Base-by-base conservation (phyloP, 768 basidiomycete species). In the Pleurotus ostreatus region DNA sequence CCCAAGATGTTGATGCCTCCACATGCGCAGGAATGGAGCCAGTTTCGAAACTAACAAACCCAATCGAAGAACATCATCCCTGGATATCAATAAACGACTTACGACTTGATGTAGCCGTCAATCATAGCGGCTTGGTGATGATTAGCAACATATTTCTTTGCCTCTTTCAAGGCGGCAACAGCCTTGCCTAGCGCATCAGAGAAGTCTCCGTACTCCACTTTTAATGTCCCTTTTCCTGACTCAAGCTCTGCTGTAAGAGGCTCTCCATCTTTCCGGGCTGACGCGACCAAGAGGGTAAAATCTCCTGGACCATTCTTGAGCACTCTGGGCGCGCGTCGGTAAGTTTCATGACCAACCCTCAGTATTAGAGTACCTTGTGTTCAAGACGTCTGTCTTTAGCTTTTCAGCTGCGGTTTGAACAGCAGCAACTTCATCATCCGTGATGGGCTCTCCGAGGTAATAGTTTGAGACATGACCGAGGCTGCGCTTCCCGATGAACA, bases 381-480 rank as follows among this genome's bases (percentile, higher is more conserved):
- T 94, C 57, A 93, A 67, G 8, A 91, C 79, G 59, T 90, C 87
- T 48, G 94, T 67, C n/a, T 78, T 82, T 25, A 88, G 74, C 58
- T 82, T 82, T 70, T 94, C 93, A 2, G 89, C 86, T 1, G 84
- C 84, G 6, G 73, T 74, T 67, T 94, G 92, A 20, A 94, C 80
- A 1, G 79, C 78, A 20, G 84, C 82, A 5, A 93, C 90, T 65
- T 94, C 93, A 0, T 83, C 82, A 58, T 92, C 88, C n/a, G 79
- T 77, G 18, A 88, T 82, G 8, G 79, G 66, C 58, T 88, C 78
- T 0, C 90, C 91, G 23, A 86, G 82, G 65, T 95, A 95, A 69
- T 94, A 95, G 66, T 92, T 91, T 26, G 86, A 89, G 52, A 91
- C 66, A 57, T 94, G 90, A 0, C 92, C 92, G 18, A 83, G 75